Percentiles rank a stretch among this genome's conserved stretches.
Conservation (phyloP, 768 basidiomycete genomes). For the Tulasnella sp. region DNA sequence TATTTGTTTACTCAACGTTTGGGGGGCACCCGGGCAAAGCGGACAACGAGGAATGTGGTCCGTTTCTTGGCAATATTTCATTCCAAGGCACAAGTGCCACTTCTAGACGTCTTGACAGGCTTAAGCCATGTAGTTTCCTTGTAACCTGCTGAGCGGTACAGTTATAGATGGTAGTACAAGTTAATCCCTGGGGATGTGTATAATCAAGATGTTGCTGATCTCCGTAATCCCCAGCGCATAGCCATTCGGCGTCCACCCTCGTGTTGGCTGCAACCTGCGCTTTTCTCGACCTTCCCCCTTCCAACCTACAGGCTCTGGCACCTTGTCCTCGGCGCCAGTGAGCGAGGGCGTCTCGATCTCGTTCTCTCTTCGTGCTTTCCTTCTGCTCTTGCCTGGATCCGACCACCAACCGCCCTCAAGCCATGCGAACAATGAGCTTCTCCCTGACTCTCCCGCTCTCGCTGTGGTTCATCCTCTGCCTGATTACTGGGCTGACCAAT, state of each 20-base stretch:
- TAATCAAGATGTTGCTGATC: background rate
- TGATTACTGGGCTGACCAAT: background rate
- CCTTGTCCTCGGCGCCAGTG: background rate
- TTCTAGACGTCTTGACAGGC: too few species aligned
- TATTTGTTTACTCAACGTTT: too few species aligned
- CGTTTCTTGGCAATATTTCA: too few species aligned
- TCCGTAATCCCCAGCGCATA: too few species aligned
- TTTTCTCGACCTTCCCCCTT: background rate
- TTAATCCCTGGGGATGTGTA: background rate
- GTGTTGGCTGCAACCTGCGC: background rate
- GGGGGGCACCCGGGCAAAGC: too few species aligned
- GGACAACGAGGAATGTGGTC: too few species aligned
- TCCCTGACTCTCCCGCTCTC: background rate
- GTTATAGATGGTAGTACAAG: too few species aligned
- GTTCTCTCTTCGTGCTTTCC: background rate
- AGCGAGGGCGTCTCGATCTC: background rate
- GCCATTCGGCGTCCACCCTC: background rate
- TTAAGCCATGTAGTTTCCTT: too few species aligned
- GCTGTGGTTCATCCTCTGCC: background rate
- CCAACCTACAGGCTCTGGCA: background rate
- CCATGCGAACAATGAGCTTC: background rate
- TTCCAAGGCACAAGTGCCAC: too few species aligned
- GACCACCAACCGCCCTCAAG: background rate
- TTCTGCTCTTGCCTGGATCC: background rate
- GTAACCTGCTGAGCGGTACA: too few species aligned